These are phyloP conservation scores for Paramicrosporidium saccamoebae DNA, from an alignment of 371 early-diverging fungal species.

Conservation along the genomic window DNA sequence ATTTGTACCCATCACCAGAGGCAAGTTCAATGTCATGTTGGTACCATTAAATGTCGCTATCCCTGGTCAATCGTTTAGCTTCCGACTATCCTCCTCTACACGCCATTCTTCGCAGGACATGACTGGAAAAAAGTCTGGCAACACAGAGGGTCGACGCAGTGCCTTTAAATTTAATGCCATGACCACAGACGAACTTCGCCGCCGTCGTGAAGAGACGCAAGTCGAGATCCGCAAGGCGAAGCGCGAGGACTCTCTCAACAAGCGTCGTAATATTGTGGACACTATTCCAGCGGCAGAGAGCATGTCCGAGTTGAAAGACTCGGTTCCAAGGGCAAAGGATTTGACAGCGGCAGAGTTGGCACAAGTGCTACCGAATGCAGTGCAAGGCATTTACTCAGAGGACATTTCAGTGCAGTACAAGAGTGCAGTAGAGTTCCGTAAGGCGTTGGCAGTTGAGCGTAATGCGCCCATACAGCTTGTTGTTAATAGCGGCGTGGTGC, in stretches of 20 bases:
- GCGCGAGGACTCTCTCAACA: constrained; percentile 67
- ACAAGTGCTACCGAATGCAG: constrained; percentile 29
- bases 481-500: constrained; percentile 70
- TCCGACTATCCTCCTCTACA: too few relatives aligned
- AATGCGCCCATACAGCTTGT: constrained; percentile 95
- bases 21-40: too few relatives aligned
- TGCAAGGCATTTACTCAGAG: constrained; percentile 27
- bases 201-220: constrained; percentile 63
- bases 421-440: constrained; percentile 75
- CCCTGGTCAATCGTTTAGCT: too few relatives aligned
- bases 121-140: too few relatives aligned
- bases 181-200: constrained; percentile 63
- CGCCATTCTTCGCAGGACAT: too few relatives aligned
- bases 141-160: constrained; percentile 21
- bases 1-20: too few relatives aligned
- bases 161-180: constrained; percentile 54
- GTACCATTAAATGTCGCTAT: too few relatives aligned
- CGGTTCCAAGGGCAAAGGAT: constrained; percentile 9
- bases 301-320: constrained; percentile 29
- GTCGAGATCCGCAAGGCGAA: constrained; percentile 84
- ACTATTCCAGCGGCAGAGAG: constrained; percentile 21
- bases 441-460: constrained; percentile 80
- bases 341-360: constrained; percentile 8
- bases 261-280: constrained; percentile 47
- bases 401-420: constrained; percentile 39